Conservation (phyloP, 495 filamentous ascomycete genomes). For the Penicillium riverlandense region DNA sequence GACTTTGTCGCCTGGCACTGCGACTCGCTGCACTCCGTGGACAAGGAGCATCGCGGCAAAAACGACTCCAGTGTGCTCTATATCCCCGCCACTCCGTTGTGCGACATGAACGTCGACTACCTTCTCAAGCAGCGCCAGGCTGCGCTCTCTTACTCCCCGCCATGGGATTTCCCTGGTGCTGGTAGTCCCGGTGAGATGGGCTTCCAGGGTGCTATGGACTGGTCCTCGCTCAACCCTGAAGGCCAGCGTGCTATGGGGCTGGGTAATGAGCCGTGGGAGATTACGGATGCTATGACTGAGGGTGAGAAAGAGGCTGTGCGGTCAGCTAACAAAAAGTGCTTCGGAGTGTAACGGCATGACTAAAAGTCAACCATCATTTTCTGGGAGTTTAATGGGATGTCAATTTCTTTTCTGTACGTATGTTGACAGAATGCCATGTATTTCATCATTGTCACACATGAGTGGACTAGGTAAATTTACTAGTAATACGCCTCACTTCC, state of each 20-base stretch:
- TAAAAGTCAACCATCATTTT: neutral
- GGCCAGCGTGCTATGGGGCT: conserved; percentile 57
- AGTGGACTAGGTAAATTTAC: too few species aligned
- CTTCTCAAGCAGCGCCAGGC: conserved; percentile 60
- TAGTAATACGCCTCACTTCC: too few species aligned
- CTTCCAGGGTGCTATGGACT: conserved; percentile 35
- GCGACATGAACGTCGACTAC: conserved; percentile 64
- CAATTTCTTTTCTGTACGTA: neutral
- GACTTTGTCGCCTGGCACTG: conserved; percentile 93
- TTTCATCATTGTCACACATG: too few species aligned
- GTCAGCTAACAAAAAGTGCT: conserved; percentile 51
- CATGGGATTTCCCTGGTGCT: conserved; percentile 59
- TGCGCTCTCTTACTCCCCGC: conserved; percentile 32
- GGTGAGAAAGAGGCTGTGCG: conserved; percentile 53
- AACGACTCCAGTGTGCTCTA: conserved; percentile 77
- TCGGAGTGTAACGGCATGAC: conserved; percentile 12
- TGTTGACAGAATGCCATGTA: too few species aligned
- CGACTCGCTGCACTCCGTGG: conserved; percentile 75
- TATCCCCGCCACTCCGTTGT: conserved; percentile 78
- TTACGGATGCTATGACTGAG: conserved; percentile 34
- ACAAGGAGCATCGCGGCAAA: conserved; percentile 63
- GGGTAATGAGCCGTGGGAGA: conserved; percentile 40
- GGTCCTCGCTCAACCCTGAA: conserved; percentile 26
- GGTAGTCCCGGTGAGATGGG: conserved; percentile 39
- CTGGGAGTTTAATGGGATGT: neutral